Evolutionary conservation across 2,329 filamentous ascomycete species (phyloP).

Genomic region (Camptophora hylomeconis): DNA sequence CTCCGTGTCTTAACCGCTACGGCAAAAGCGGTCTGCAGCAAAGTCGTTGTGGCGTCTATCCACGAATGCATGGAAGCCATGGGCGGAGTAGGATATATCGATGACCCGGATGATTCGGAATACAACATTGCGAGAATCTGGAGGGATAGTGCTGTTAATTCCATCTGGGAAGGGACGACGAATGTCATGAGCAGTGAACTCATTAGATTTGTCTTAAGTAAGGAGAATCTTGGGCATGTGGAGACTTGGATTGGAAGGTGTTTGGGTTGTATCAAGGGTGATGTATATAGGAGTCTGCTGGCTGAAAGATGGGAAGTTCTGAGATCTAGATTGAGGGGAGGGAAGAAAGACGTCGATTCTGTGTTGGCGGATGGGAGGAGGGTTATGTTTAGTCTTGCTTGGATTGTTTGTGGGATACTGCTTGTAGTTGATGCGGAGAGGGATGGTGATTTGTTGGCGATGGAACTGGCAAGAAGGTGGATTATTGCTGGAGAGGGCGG

Average conservation of each 20-base stretch:
- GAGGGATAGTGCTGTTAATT: conserved; percentile 40
- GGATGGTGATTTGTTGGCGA: conserved; percentile 21
- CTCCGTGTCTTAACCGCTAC: conserved; percentile 15
- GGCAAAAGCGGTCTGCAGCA: conserved; percentile 24
- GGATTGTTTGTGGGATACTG: conserved; percentile 23
- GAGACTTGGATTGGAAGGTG: conserved; percentile 34
- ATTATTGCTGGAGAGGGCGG: conserved; percentile 20
- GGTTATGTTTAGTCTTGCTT: conserved; percentile 24
- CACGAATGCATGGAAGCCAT: conserved; percentile 27
- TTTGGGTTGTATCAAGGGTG: conserved; percentile 18
- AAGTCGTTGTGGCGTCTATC: conserved; percentile 20
- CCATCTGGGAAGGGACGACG: conserved; percentile 61
- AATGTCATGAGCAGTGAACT: conserved; percentile 51
- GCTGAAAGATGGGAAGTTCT: conserved; percentile 4
- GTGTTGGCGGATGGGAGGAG: conserved; percentile 19
- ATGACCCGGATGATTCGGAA: conserved; percentile 38
- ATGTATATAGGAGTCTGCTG: conserved; percentile 6
- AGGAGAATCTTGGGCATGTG: conserved; percentile 19
- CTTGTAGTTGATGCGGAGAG: conserved; percentile 26
- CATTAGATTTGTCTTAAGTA: conserved; percentile 21
- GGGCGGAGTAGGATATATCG: conserved; percentile 28
- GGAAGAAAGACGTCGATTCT: conserved; percentile 8
- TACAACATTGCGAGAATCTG: conserved; percentile 55
- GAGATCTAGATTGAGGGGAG: conserved; percentile 1
- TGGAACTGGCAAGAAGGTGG: conserved; percentile 26